Evolutionary conservation across 192 early-diverging fungal species (phyloP).

Genomic region (Podila clonocystis): DNA sequence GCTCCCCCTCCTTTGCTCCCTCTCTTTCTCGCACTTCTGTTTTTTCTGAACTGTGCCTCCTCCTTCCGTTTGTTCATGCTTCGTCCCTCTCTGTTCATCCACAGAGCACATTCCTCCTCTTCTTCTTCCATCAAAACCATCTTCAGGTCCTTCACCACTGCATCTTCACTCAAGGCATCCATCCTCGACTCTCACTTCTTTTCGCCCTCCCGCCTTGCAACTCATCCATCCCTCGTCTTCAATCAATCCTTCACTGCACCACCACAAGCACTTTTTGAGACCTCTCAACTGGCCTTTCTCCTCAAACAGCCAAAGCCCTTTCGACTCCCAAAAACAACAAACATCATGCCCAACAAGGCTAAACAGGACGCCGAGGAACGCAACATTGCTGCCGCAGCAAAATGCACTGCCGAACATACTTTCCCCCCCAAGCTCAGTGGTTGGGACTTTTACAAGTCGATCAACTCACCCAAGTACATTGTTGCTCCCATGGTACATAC

Average conservation of each 20-base stretch:
- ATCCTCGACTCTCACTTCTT: background rate
- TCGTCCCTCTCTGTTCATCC: background rate
- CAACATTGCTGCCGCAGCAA: constrained; percentile 24
- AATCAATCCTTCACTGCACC: background rate
- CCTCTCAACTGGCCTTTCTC: background rate
- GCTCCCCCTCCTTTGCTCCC: background rate
- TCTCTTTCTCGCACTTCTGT: background rate
- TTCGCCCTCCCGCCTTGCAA: too few relatives aligned
- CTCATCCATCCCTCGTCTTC: background rate
- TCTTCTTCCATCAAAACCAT: background rate
- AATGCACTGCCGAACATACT: constrained; percentile 28
- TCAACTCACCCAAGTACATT: constrained; percentile 81
- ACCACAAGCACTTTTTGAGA: background rate
- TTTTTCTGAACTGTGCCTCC: background rate
- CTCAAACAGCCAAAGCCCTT: constrained; percentile 1
- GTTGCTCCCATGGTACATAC: constrained; percentile 89
- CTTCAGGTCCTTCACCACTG: background rate
- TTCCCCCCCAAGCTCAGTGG: constrained; percentile 69
- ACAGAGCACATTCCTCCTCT: background rate
- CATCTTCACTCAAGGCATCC: background rate
- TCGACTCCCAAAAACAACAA: constrained; percentile 12
- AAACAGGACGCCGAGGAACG: constrained; percentile 34
- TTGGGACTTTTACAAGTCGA: constrained; percentile 83
- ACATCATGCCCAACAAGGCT: constrained; percentile 20
- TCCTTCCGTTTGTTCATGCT: background rate